Percentiles rank a stretch among this genome's conserved stretches.
Conservation (phyloP, 2,329 filamentous ascomycete species). For the Pezicula carpinea region DNA sequence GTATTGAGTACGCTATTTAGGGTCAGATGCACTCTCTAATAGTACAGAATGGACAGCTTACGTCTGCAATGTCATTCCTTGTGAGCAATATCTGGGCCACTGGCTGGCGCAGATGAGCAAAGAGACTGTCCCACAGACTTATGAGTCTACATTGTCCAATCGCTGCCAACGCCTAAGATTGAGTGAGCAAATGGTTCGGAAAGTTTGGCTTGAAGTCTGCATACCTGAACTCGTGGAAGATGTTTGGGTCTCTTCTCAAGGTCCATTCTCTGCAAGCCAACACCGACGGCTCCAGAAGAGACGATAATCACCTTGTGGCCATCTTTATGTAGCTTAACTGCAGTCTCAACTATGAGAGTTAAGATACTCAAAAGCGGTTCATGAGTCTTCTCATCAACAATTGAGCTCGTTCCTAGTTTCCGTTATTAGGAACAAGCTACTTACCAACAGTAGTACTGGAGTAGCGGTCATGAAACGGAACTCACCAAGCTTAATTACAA, state of each 20-base stretch:
- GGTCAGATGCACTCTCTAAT: neutral
- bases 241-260: constrained; percentile 84
- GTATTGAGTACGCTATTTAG: constrained; percentile 74
- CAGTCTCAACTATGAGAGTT: constrained; percentile 90
- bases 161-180: constrained; percentile 73
- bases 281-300: constrained; percentile 93
- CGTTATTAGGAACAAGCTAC: neutral
- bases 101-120: constrained; percentile 81
- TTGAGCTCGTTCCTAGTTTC: constrained; percentile 85
- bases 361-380: constrained; percentile 89
- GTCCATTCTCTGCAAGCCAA: constrained; percentile 87
- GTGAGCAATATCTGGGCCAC: constrained; percentile 94
- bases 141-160: constrained; percentile 95
- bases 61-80: constrained; percentile 92
- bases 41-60: constrained; percentile 36
- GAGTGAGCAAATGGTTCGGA: constrained; percentile 1
- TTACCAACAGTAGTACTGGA: neutral
- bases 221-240: constrained; percentile 77
- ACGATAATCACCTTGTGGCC: constrained; percentile 94
- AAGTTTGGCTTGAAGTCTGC: constrained; percentile 8
- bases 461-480: constrained; percentile 5
- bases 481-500: constrained; percentile 66
- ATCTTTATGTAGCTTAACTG: constrained; percentile 79
- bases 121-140: constrained; percentile 91
- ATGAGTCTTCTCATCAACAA: constrained; percentile 93